Percentiles rank a stretch among this genome's conserved stretches.
Evolutionary conservation across 139 green algal species (phyloP).

Genomic region (Tetraselmis striata): DNA sequence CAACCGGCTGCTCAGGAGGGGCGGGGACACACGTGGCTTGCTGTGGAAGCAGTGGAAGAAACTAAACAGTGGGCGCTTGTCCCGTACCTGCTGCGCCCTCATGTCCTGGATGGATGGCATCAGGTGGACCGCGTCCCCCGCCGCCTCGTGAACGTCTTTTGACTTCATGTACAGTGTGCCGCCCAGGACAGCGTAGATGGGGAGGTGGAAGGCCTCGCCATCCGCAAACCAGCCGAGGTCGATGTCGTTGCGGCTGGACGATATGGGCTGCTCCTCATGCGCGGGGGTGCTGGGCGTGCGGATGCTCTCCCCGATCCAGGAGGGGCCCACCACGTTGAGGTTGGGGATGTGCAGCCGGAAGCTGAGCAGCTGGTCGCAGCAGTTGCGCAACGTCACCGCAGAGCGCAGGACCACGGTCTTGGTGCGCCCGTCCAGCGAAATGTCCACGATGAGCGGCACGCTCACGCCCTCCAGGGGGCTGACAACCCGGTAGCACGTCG

Average conservation of each 20-base stretch:
- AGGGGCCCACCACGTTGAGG: background rate
- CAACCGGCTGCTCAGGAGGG: background rate
- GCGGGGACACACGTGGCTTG: background rate
- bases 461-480: slow-evolving; percentile 42
- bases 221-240: background rate
- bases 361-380: slow-evolving; percentile 37
- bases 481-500: slow-evolving; percentile 52
- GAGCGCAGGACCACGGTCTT: slow-evolving; percentile 75
- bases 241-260: background rate
- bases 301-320: background rate
- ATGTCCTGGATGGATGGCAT: slow-evolving; percentile 33
- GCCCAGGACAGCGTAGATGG: slow-evolving; percentile 57
- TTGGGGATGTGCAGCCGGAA: slow-evolving; percentile 62
- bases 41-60: too few relatives aligned
- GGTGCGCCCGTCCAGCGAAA: slow-evolving; percentile 65
- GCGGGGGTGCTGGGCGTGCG: background rate
- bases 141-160: slow-evolving; percentile 35
- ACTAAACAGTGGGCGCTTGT: too few relatives aligned
- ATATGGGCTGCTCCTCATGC: background rate
- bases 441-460: slow-evolving; percentile 69
- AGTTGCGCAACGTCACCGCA: slow-evolving; percentile 64
- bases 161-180: slow-evolving; percentile 61
- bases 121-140: slow-evolving; percentile 66
- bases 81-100: slow-evolving; percentile 35
- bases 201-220: slow-evolving; percentile 32